A percentile compares a stretch with the other conserved stretches of the same genome.
Evolutionary conservation across 805 yeast genomes (phyloP).

Genomic region (Saccharomycopsis fibuligera): DNA sequence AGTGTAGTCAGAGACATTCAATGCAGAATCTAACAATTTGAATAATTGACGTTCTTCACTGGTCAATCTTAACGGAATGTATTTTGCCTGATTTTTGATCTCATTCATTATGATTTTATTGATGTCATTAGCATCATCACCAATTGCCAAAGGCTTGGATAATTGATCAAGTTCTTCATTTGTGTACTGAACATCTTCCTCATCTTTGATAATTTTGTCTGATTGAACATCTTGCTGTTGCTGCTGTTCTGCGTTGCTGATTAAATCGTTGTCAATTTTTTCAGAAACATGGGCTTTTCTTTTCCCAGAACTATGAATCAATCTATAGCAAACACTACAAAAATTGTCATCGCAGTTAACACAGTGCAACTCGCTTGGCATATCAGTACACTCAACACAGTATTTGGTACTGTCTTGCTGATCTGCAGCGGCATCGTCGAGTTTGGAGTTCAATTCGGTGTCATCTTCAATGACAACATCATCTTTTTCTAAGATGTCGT

Average conservation of each 20-base stretch:
- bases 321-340: constrained; percentile 62
- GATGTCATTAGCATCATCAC: constrained; percentile 21
- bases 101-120: constrained; percentile 28
- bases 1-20: constrained; percentile 73
- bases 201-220: constrained; percentile 21
- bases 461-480: constrained; percentile 16
- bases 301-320: constrained; percentile 65
- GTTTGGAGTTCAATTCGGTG: constrained; percentile 19
- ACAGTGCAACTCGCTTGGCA: constrained; percentile 61
- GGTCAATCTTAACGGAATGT: constrained; percentile 64
- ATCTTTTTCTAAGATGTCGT: constrained; percentile 20
- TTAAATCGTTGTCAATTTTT: constrained; percentile 19
- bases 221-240: constrained; percentile 17
- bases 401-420: constrained; percentile 33
- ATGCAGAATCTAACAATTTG: constrained; percentile 65
- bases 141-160: neutral
- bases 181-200: constrained; percentile 20
- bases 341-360: constrained; percentile 57
- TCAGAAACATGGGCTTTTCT: constrained; percentile 40
- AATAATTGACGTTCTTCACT: constrained; percentile 63
- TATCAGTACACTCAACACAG: constrained; percentile 70
- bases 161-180: constrained; percentile 21
- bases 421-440: constrained; percentile 22
- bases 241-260: constrained; percentile 14
- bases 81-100: constrained; percentile 41